These are phyloP conservation scores for Allantophomopsis cytisporea DNA, from an alignment of 2,329 filamentous ascomycete genomes.

Conservation along the genomic window DNA sequence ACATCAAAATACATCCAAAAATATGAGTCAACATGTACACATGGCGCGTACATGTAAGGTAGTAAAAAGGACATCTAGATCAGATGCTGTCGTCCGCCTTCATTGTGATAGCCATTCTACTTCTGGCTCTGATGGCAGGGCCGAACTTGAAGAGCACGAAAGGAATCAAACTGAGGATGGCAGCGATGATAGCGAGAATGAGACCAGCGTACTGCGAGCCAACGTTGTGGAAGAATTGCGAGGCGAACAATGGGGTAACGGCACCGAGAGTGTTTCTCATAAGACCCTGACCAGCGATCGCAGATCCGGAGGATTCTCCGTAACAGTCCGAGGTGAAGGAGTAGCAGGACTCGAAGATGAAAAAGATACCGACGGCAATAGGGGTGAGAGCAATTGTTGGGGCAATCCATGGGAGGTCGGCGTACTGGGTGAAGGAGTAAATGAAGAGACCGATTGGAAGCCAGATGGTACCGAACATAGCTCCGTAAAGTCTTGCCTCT, in stretches of 20 bases:
- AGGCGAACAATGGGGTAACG: slow-evolving; percentile 65
- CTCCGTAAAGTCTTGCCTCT: slow-evolving; percentile 69
- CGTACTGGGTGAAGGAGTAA: slow-evolving; percentile 47
- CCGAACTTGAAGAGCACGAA: slow-evolving; percentile 58
- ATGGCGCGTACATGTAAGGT: too few species aligned
- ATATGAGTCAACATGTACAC: too few species aligned
- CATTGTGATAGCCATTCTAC: slow-evolving; percentile 12
- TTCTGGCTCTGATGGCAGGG: slow-evolving; percentile 18
- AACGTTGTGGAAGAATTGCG: slow-evolving; percentile 56
- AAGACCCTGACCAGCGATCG: slow-evolving; percentile 72
- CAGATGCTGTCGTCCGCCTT: too few species aligned
- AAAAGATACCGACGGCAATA: slow-evolving; percentile 62
- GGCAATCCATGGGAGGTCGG: slow-evolving; percentile 41
- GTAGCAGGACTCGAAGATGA: slow-evolving; percentile 74
- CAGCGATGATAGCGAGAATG: slow-evolving; percentile 43
- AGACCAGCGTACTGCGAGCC: slow-evolving; percentile 58
- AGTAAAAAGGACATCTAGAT: too few species aligned
- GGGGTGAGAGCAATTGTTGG: slow-evolving; percentile 46
- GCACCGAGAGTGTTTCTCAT: slow-evolving; percentile 74
- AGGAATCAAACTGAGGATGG: slow-evolving; percentile 58
- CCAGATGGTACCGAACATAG: slow-evolving; percentile 58
- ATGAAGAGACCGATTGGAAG: slow-evolving; percentile 69
- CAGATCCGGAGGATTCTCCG: slow-evolving; percentile 69
- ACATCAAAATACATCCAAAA: too few species aligned
- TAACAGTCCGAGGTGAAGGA: slow-evolving; percentile 86